These are phyloP conservation scores for Penicillium cinerascens DNA, from an alignment of 495 filamentous ascomycete genomes.

Conservation along the genomic window DNA sequence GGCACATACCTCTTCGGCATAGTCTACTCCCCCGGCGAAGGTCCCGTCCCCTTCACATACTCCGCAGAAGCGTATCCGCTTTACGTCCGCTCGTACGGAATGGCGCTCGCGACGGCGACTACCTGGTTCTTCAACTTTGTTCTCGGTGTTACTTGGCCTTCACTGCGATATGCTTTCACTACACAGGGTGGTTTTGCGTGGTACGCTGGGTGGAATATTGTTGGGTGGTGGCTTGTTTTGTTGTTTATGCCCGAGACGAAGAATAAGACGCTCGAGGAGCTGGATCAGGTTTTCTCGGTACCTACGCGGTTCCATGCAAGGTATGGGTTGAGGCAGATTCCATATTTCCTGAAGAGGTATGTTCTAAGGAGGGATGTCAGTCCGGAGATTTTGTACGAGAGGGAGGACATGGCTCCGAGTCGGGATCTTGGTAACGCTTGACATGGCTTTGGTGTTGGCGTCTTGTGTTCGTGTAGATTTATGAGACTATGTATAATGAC, in stretches of 20 bases:
- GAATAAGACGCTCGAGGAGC: slow-evolving; percentile 43
- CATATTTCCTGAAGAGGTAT: slow-evolving; percentile 45
- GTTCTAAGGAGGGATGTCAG: slow-evolving; percentile 33
- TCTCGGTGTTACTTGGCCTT: slow-evolving; percentile 53
- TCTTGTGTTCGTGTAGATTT: no score
- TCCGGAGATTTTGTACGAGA: slow-evolving; percentile 40
- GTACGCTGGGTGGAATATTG: slow-evolving; percentile 52
- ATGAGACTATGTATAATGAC: no score
- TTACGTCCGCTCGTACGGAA: slow-evolving; percentile 67
- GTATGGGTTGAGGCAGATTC: slow-evolving; percentile 47
- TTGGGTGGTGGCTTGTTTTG: slow-evolving; percentile 48
- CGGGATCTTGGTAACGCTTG: slow-evolving; percentile 26
- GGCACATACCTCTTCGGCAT: slow-evolving; percentile 74
- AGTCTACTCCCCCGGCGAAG: slow-evolving; percentile 76
- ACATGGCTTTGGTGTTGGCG: not conserved
- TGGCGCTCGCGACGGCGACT: slow-evolving; percentile 65
- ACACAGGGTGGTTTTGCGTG: slow-evolving; percentile 51
- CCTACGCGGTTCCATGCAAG: slow-evolving; percentile 44
- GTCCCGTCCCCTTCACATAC: slow-evolving; percentile 82
- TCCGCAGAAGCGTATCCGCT: slow-evolving; percentile 77
- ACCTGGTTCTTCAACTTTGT: slow-evolving; percentile 55
- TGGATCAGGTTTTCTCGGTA: slow-evolving; percentile 51
- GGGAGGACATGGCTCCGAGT: slow-evolving; percentile 21
- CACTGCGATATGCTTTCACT: slow-evolving; percentile 50
- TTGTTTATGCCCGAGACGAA: slow-evolving; percentile 53